A percentile compares a stretch with the other conserved stretches of the same genome.
Conservation (phyloP, 202 grass and related monocot genomes). For the Saccharum hybrid region DNA sequence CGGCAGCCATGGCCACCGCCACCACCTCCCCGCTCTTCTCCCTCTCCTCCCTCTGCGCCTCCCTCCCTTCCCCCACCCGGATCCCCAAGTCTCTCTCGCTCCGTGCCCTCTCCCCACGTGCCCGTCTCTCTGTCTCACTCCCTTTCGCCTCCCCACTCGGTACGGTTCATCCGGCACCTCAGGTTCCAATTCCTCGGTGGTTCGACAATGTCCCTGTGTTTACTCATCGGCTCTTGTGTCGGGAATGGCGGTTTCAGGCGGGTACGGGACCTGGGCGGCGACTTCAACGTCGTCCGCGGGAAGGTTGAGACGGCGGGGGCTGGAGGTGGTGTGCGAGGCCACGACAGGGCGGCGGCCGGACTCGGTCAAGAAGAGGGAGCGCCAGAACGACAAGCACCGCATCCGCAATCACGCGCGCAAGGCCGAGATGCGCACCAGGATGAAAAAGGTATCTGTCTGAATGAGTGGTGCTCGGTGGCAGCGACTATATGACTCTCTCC, state of each 20-base stretch:
- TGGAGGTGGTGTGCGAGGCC: constrained; percentile 81
- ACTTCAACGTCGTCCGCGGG: constrained; percentile 39
- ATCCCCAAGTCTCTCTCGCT: constrained; percentile 46
- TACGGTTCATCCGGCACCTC: constrained; percentile 20
- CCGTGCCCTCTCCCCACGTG: constrained; percentile 17
- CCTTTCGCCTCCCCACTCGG: constrained; percentile 55
- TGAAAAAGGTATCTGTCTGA: constrained; percentile 61
- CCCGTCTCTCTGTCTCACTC: constrained; percentile 39
- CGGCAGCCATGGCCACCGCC: constrained; percentile 55
- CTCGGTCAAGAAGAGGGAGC: constrained; percentile 80
- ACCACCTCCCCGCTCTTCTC: constrained; percentile 57
- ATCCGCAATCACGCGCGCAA: constrained; percentile 88
- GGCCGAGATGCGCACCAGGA: constrained; percentile 88
- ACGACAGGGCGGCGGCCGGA: constrained; percentile 62
- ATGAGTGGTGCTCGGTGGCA: background rate
- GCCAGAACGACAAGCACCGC: constrained; percentile 71
- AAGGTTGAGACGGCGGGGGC: constrained; percentile 50
- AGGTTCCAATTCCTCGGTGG: background rate
- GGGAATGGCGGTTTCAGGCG: constrained; percentile 18
- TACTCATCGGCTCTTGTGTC: background rate
- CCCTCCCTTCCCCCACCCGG: constrained; percentile 41
- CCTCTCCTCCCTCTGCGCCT: constrained; percentile 55
- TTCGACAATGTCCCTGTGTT: background rate
- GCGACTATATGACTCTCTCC: background rate
- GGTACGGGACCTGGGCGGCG: background rate